Percentiles rank a stretch among this genome's conserved stretches.
phyloP scores from a whole-genome alignment of 192 early-diverging fungal genomes.

The Umbelopsis sp. region DNA sequence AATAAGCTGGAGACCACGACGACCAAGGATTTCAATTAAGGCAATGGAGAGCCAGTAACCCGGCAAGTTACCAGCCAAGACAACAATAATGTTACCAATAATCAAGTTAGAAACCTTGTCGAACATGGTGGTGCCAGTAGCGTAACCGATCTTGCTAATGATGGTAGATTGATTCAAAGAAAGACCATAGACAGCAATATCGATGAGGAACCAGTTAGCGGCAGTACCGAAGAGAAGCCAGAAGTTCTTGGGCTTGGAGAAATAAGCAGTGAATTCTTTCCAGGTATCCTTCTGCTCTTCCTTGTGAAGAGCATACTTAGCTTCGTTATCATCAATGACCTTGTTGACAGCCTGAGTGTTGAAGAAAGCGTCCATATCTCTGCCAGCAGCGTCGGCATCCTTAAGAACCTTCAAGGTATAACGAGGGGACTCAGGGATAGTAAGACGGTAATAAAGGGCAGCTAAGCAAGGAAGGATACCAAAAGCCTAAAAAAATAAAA shows the following conservation, averaged over 20 bases:
- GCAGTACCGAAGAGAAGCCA: constrained; percentile 71
- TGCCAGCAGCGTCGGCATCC: constrained; percentile 32
- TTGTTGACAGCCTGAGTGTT: constrained; percentile 19
- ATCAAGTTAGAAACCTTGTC: constrained; percentile 33
- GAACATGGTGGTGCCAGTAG: constrained; percentile 12
- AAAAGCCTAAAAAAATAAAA: constrained; percentile 42
- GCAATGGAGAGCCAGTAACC: constrained; percentile 92
- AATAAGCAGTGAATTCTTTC: constrained; percentile 57
- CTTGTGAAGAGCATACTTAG: not conserved
- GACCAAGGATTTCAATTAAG: constrained; percentile 79
- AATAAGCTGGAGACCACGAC: constrained; percentile 83
- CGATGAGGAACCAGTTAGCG: constrained; percentile 67
- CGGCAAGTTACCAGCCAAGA: constrained; percentile 75
- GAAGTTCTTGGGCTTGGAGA: constrained; percentile 68
- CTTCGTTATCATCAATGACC: constrained; percentile 6
- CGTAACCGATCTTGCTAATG: constrained; percentile 64
- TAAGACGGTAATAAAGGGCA: constrained; percentile 84
- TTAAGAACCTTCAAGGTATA: constrained; percentile 54
- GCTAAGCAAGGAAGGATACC: constrained; percentile 78
- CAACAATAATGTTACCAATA: constrained; percentile 89
- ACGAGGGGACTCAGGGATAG: constrained; percentile 91
- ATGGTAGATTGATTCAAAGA: constrained; percentile 55
- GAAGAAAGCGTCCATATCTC: constrained; percentile 32
- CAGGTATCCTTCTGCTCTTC: constrained; percentile 16
- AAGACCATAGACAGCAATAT: constrained; percentile 54